Conservation (phyloP, 2,329 filamentous ascomycete genomes). For the Phoma sp. region DNA sequence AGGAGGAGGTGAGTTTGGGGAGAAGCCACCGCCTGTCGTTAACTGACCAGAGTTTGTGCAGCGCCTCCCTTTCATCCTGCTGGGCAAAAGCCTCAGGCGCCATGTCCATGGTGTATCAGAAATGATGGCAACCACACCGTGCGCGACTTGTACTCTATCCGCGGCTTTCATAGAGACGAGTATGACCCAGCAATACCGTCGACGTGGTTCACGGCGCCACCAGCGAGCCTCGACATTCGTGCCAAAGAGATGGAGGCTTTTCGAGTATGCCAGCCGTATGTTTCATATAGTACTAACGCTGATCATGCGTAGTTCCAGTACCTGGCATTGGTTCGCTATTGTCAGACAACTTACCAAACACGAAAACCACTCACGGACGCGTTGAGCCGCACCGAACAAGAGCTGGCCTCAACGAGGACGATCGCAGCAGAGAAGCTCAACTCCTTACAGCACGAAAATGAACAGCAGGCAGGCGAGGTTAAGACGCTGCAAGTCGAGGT, state of each 20-base stretch:
- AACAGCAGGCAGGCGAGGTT: slow-evolving; percentile 10
- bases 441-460: slow-evolving; percentile 29
- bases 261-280: slow-evolving; percentile 38
- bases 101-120: slow-evolving; percentile 53
- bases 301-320: slow-evolving; percentile 55
- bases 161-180: slow-evolving; percentile 50
- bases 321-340: slow-evolving; percentile 36
- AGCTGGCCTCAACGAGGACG: slow-evolving; percentile 35
- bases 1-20: slow-evolving; percentile 52
- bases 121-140: slow-evolving; percentile 43
- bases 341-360: slow-evolving; percentile 28
- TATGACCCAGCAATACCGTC: slow-evolving; percentile 53
- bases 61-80: slow-evolving; percentile 55
- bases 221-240: slow-evolving; percentile 47
- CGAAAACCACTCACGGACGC: slow-evolving; percentile 25
- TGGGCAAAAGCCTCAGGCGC: slow-evolving; percentile 48
- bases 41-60: slow-evolving; percentile 25
- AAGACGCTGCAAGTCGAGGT: slow-evolving; percentile 22
- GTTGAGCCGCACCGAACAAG: slow-evolving; percentile 27
- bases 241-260: slow-evolving; percentile 51
- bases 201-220: slow-evolving; percentile 53
- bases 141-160: slow-evolving; percentile 53
- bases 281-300: slow-evolving; percentile 1
- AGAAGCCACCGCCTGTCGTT: not conserved
- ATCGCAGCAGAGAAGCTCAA: slow-evolving; percentile 46